Percentiles rank a stretch among this genome's conserved stretches.
phyloP scores from a whole-genome alignment of 306 rosid species.

The Cicer bijugum region DNA sequence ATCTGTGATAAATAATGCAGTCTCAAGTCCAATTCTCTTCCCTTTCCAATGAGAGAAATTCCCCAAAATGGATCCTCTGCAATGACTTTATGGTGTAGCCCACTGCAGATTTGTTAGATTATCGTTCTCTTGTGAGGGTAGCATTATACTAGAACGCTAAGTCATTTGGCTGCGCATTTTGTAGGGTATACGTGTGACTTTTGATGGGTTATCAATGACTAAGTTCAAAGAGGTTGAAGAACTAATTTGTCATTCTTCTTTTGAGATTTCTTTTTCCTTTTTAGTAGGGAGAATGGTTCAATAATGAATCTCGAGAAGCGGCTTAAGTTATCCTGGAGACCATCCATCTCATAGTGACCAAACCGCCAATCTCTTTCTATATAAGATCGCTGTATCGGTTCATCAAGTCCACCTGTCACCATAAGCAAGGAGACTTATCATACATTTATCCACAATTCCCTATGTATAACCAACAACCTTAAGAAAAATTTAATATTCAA shows the following conservation, averaged over 20 bases:
- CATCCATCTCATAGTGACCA: slow-evolving; percentile 95
- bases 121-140: slow-evolving; percentile 11
- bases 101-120: too few relatives aligned
- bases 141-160: slow-evolving; percentile 7
- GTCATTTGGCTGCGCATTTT: slow-evolving; percentile 20
- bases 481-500: neutral
- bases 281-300: slow-evolving; percentile 52
- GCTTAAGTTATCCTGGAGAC: slow-evolving; percentile 78
- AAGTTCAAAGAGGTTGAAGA: slow-evolving; percentile 65
- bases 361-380: slow-evolving; percentile 89
- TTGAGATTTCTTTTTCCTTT: slow-evolving; percentile 52
- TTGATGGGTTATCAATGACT: slow-evolving; percentile 37
- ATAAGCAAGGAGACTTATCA: slow-evolving; percentile 33
- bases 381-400: slow-evolving; percentile 76
- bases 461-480: neutral
- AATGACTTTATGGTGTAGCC: too few relatives aligned
- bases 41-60: slow-evolving; percentile 10
- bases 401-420: slow-evolving; percentile 81
- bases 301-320: slow-evolving; percentile 63
- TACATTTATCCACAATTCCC: slow-evolving; percentile 6
- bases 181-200: neutral
- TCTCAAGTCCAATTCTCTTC: neutral
- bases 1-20: slow-evolving; percentile 6
- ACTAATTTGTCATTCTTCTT: slow-evolving; percentile 53
- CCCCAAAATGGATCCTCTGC: neutral